Percentiles rank a stretch among this genome's conserved stretches.
These are phyloP conservation scores for Pyrenochaeta sp. DNA, from an alignment of 2,329 filamentous ascomycete genomes.

Conservation along the genomic window DNA sequence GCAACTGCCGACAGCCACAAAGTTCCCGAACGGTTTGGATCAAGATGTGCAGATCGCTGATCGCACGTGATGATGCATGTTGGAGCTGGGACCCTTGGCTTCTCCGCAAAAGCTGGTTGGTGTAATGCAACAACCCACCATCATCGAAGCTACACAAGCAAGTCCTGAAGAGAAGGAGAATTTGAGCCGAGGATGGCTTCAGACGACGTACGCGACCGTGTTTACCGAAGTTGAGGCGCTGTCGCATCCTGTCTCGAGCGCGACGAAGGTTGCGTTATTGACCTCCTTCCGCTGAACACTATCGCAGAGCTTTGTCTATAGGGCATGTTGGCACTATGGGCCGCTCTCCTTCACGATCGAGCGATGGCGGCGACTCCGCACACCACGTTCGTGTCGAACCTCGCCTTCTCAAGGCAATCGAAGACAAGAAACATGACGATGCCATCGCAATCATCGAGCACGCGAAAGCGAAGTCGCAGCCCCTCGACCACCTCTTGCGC, in stretches of 20 bases:
- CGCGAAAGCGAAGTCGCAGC: conserved; percentile 40
- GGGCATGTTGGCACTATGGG: conserved; percentile 36
- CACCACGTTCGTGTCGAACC: conserved; percentile 42
- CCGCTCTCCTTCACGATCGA: conserved; percentile 46
- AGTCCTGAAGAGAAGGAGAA: conserved; percentile 3
- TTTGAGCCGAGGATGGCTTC: conserved; percentile 7
- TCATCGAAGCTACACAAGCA: conserved; percentile 3
- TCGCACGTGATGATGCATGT: conserved; percentile 42
- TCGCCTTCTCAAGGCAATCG: conserved; percentile 46
- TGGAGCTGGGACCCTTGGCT: conserved; percentile 26
- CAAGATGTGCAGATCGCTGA: conserved; percentile 7
- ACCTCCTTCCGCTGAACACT: neutral
- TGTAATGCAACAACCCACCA: conserved; percentile 22
- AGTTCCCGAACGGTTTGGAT: neutral
- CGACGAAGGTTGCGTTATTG: conserved; percentile 2
- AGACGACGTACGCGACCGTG: conserved; percentile 15
- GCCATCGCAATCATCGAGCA: conserved; percentile 47
- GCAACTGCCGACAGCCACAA: neutral
- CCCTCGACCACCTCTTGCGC: conserved; percentile 45
- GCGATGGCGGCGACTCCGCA: conserved; percentile 42
- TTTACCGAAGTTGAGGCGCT: conserved; percentile 7
- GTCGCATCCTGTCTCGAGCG: conserved; percentile 13
- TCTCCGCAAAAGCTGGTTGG: conserved; percentile 17
- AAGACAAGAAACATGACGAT: conserved; percentile 40
- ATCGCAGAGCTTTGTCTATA: conserved; percentile 11